Evolutionary conservation across 2,329 filamentous ascomycete species (phyloP), one percentile per base, ranked within the genome.

Genomic region (Metarhizium guizhouense): DNA sequence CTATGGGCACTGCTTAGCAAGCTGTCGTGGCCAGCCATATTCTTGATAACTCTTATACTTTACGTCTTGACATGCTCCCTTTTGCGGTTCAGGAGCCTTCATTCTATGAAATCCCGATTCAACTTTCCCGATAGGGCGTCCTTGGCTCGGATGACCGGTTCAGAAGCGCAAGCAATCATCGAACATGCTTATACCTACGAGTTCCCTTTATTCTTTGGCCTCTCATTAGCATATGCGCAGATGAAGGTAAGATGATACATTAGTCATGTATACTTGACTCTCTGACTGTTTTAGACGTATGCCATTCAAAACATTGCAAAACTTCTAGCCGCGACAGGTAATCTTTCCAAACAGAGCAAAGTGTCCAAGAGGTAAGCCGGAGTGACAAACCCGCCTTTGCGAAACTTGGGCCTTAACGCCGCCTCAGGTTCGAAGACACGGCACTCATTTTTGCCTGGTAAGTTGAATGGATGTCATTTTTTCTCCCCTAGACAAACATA

Each of bases 81-180:
- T 10, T 57, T 75, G 29, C 68, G 73, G 32, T 75, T 72, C 60
- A 67, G 64, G 36, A 61, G 65, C 32, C 61, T 73, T 53, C 63
- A 62, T 8, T 56, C 59, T 11, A 57, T 71, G 53, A 65, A 62
- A n/a, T 62, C 63, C 40, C 62, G 62, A 36, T 64, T 67, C 58
- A 60, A 63, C 20, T 74, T 66, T 56, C 58, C 65, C 4, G 64
- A 71, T 58, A 70, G 72, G 10, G 60, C 59, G 3, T 73, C 72
- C 52, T 76, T 25, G 25, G 3, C 25, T 25, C 25, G 3, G 1
- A 25, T 76, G 74, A 74, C 71, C 13, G 68, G 72, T 40, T 57
- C 68, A 57, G 72, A 80, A 51, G 75, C 78, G 4, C 74, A 76
- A 56, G 67, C 70, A 56, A 74, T 79, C 57, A 63, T 76, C 16